Evolutionary conservation across 331 rosid genomes (phyloP), one percentile per base, ranked within the genome.

Genomic region (Acacia pycnantha): DNA sequence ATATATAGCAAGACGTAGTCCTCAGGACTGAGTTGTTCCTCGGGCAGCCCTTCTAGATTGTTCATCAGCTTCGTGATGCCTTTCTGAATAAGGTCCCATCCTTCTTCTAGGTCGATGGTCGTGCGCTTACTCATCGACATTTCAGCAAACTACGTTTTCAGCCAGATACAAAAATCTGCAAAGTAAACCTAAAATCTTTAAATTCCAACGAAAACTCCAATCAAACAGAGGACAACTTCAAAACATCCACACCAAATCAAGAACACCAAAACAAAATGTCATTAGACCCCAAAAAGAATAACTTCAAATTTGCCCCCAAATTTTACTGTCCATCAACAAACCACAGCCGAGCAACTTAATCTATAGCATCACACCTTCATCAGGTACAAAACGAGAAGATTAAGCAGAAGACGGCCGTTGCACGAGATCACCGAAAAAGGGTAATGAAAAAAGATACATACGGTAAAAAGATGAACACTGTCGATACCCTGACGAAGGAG

Each of bases 1-100:
- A 97, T 92, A 80, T 92, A 94, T 22, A 94, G 91, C 95, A 89
- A 88, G 91, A 93, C 90, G 53, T 91, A 89, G 46, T 93, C 97
- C 81, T 89, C 97, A 0, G 94, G 84, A 83, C 82, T 90, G 84
- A 93, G 91, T 76, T 87, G 94, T 15, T 88, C 84, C 86, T 93
- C 97, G 0, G 89, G 89, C 58, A 86, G 44, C 61, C 97, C 97
- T 87, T 93, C 97, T 5, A 93, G 87, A 87, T 91, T 93, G 81
- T 83, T 93, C 88, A 91, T 93, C 79, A 93, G 87, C 81, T 93
- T 93, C 26, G 78, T 75, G 69, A 91, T 91, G 13, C 97, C 98
- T 84, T 89, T 88, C 81, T 86, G 94, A 97, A 93, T 93, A 66
- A 82, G 89, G 44, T 90, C 97, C 97, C 97, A 93, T 82, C 94